Evolutionary conservation across 768 basidiomycete genomes (phyloP).

Genomic region (Boletellus ananas): DNA sequence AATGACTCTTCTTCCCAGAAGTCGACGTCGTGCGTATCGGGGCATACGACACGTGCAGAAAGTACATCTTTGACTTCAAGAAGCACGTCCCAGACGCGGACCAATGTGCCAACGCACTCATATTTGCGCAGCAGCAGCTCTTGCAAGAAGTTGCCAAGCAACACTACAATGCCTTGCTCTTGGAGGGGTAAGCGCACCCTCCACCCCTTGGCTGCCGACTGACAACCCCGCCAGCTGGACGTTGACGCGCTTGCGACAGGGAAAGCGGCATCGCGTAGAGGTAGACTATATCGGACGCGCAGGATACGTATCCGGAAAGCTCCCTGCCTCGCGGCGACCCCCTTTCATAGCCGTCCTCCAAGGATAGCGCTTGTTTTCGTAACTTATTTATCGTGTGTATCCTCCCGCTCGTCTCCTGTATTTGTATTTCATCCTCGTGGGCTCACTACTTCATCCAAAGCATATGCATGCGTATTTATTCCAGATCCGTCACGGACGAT

Average conservation of each 20-base stretch:
- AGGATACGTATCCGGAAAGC: slow-evolving; percentile 50
- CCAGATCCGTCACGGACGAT: slow-evolving; percentile 27
- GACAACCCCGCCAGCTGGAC: slow-evolving; percentile 49
- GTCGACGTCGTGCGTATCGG: slow-evolving; percentile 56
- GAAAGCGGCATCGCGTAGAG: slow-evolving; percentile 60
- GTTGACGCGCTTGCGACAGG: slow-evolving; percentile 60
- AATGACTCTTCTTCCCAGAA: slow-evolving; percentile 37
- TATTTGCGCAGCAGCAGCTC: slow-evolving; percentile 64
- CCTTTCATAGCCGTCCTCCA: slow-evolving; percentile 69
- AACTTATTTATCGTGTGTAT: slow-evolving; percentile 31
- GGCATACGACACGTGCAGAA: slow-evolving; percentile 51
- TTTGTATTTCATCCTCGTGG: slow-evolving; percentile 32
- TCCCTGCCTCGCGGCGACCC: slow-evolving; percentile 44
- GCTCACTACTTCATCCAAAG: slow-evolving; percentile 16
- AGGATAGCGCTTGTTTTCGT: slow-evolving; percentile 29
- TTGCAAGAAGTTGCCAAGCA: slow-evolving; percentile 50
- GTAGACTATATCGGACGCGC: slow-evolving; percentile 68
- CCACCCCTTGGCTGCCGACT: not conserved
- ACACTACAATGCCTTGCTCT: slow-evolving; percentile 59
- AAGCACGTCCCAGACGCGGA: slow-evolving; percentile 41
- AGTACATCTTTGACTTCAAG: slow-evolving; percentile 59
- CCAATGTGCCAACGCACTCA: slow-evolving; percentile 50
- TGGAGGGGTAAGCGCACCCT: slow-evolving; percentile 54
- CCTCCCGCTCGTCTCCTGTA: slow-evolving; percentile 20
- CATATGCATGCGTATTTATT: slow-evolving; percentile 18